phyloP scores from a whole-genome alignment of 495 filamentous ascomycete genomes.

The Xylaria acuta region DNA sequence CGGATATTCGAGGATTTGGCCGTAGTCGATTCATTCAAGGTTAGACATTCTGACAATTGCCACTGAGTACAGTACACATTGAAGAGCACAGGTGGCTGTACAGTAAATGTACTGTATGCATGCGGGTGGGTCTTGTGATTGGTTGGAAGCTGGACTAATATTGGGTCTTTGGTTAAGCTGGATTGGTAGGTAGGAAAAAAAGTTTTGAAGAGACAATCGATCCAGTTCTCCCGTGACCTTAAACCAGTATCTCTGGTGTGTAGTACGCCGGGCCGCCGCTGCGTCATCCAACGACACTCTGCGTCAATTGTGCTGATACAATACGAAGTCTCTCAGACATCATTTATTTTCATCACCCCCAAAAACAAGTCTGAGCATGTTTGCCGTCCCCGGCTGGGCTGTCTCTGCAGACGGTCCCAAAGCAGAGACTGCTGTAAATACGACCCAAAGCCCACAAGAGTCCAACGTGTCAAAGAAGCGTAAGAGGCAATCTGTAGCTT shows the following conservation, averaged over 20 bases:
- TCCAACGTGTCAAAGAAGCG: constrained; percentile 57
- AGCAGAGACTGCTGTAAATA: constrained; percentile 61
- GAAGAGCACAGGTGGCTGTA: neutral
- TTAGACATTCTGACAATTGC: neutral
- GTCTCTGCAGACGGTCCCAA: constrained; percentile 73
- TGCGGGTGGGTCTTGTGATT: neutral
- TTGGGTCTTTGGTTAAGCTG: neutral
- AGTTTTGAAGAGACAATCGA: neutral
- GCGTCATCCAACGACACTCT: neutral
- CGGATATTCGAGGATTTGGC: neutral
- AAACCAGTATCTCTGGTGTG: neutral
- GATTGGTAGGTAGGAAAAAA: constrained; percentile 2
- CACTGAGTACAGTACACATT: neutral
- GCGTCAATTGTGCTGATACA: neutral
- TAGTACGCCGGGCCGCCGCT: neutral
- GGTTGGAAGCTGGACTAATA: neutral
- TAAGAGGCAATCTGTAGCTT: constrained; percentile 59
- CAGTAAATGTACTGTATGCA: neutral
- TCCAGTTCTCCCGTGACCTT: neutral
- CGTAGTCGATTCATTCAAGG: neutral
- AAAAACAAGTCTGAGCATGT: constrained; percentile 65
- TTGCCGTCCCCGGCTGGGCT: constrained; percentile 91
- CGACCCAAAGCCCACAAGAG: constrained; percentile 36
- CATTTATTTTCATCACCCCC: neutral
- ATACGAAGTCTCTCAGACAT: neutral